A percentile compares a stretch with the other conserved stretches of the same genome.
phyloP scores from a whole-genome alignment of 75 land plant genomes.

The Pinus albicaulis region DNA sequence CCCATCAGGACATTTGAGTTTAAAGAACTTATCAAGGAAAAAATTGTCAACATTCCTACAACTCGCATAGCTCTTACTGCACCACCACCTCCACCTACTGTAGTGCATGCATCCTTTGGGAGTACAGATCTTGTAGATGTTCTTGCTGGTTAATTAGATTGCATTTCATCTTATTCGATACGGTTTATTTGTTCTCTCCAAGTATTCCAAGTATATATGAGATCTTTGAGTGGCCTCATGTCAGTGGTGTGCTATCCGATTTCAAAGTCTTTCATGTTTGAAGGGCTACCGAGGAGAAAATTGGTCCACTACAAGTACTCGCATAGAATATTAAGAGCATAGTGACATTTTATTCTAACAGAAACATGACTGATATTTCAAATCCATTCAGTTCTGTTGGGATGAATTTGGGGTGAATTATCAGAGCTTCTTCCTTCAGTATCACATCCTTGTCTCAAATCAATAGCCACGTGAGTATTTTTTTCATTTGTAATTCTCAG shows the following conservation, averaged over 20 bases:
- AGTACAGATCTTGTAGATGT: slow-evolving; percentile 81
- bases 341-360: slow-evolving; percentile 7
- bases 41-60: slow-evolving; percentile 60
- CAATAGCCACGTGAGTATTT: slow-evolving; percentile 7
- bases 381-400: neutral
- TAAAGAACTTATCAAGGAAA: slow-evolving; percentile 26
- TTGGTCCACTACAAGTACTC: slow-evolving; percentile 10
- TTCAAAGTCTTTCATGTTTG: slow-evolving; percentile 1
- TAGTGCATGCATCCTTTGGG: slow-evolving; percentile 26
- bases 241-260: slow-evolving; percentile 12
- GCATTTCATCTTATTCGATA: too few relatives aligned
- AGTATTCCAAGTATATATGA: slow-evolving; percentile 4
- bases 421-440: slow-evolving; percentile 1
- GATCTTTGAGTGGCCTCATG: slow-evolving; percentile 11
- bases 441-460: slow-evolving; percentile 6
- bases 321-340: slow-evolving; percentile 7
- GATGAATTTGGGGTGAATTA: slow-evolving; percentile 1
- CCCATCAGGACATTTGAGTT: slow-evolving; percentile 11
- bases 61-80: slow-evolving; percentile 16
- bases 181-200: neutral
- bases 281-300: neutral
- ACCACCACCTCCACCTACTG: slow-evolving; percentile 23
- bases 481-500: slow-evolving; percentile 12
- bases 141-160: too few relatives aligned
- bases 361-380: slow-evolving; percentile 3